Base-by-base conservation (phyloP, 1,284 basidiomycete genomes). In the Fomes fomentarius region DNA sequence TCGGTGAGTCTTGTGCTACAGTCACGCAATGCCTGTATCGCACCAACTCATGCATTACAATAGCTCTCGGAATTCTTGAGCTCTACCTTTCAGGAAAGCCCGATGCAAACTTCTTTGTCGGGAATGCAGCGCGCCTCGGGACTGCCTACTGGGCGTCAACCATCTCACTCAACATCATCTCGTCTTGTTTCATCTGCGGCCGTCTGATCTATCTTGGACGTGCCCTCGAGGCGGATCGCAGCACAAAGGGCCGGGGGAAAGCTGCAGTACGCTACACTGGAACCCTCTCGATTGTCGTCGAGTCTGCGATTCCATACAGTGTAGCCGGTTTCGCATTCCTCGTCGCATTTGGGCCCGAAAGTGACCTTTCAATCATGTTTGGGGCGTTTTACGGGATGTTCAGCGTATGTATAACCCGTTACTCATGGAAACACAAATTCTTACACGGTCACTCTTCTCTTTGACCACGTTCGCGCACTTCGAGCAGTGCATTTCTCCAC, bases 41-140 rank as follows among this genome's bases (percentile, higher is more conserved):
- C 33, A 11, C 12, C 24, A 11, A 25, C 21, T 4, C n/a, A 19
- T 30, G 9, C 3, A 33, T 42, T 35, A 28, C 21, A 21, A 6
- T 6, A 63, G 62, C 21, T 1, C 56, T 64, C n/a, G 60, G 60
- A 5, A 51, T 64, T 46, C 41, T 56, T 39, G 50, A 58, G 30
- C 49, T 57, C 8, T 57, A 55, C 50, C 31, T 44, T 12, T 62
- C 63, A 1, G 60, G 62, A 21, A 50, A 42, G 28, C 62, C 62
- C 15, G 21, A 54, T 46, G 56, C 53, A 3, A 34, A 63, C 50
- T 63, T 63, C 58, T 63, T 63, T 52, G 52, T 35, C n/a, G 60
- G 60, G n/a, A 44, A 31, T 15, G 56, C 60, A 4, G 35, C 25
- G 28, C 53, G 58, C 10, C 28, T 49, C 39, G 56, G 55, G 14